phyloP scores from a whole-genome alignment of 2,329 filamentous ascomycete genomes.

The Fusarium sp. region DNA sequence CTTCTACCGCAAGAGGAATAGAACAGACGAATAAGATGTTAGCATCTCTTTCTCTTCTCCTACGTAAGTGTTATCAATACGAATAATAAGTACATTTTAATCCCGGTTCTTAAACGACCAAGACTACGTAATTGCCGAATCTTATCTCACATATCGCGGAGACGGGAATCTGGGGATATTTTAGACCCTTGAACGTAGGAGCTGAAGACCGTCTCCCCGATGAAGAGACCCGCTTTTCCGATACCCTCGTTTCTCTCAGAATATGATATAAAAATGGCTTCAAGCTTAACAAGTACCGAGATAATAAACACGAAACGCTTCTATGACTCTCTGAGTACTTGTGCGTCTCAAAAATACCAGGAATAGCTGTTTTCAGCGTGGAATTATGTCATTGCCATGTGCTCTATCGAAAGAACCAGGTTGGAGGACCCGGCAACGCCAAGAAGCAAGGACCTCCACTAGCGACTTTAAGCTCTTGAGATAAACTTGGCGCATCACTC shows the following conservation, averaged over 20 bases:
- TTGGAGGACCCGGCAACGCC: conserved; percentile 1
- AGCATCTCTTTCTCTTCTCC: background rate
- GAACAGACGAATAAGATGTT: background rate
- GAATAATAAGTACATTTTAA: background rate
- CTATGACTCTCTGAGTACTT: rapidly evolving
- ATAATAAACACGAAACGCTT: rapidly evolving
- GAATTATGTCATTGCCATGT: background rate
- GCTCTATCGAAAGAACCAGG: background rate
- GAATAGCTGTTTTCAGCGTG: background rate
- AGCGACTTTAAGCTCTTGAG: conserved; percentile 12
- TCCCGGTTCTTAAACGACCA: background rate
- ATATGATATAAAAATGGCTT: background rate
- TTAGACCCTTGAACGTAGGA: background rate
- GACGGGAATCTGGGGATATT: background rate
- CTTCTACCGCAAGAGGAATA: background rate
- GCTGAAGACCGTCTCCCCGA: background rate
- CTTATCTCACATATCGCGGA: background rate
- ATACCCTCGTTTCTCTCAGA: background rate
- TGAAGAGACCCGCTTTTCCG: background rate
- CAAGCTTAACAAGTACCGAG: background rate
- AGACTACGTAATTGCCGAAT: conserved; percentile 1
- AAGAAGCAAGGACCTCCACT: background rate
- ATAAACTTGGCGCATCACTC: background rate
- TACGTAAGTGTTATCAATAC: background rate
- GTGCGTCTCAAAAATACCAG: background rate